Base-by-base conservation (phyloP, 768 basidiomycete species). In the Heimioporus sp. region DNA sequence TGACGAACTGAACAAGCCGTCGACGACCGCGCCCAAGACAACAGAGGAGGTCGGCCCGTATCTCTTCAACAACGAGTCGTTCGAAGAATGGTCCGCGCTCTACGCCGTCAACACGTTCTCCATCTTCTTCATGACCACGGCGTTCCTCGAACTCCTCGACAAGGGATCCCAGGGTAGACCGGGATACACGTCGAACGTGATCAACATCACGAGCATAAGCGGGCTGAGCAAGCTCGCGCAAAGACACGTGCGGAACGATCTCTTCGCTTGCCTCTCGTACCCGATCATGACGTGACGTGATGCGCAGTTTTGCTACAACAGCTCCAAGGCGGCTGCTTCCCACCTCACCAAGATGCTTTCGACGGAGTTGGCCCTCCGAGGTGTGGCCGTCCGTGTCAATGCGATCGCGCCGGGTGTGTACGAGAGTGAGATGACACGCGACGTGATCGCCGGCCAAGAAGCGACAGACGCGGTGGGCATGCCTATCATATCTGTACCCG, bases 141-240 rank as follows among this genome's bases (percentile, higher is more conserved):
- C 87, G 0, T 90, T 91, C 69, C 68, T 90, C 41, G 89, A 85
- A 5, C 72, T 92, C 38, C 79, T 92, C 41, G 83, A 82, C 48
- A 86, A 83, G 58, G 90, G 87, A 30, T 80, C 85, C 20, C 74
- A 79, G 58, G 86, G 87, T 53, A 65, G 66, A 31, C 69, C 74
- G 9, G 77, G 75, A 5, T 85, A 78, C 64, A 81, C 80, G 17
- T 83, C 89, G 19, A 77, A 71, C 43, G 84, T 91, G 28, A 79
- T 92, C 60, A 91, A 90, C 65, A 83, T 84, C 56, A 89, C 89
- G 4, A 87, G 86, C 46, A 82, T 91, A 48, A 89, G 87, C 52
- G 90, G 89, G 2, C 45, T 84, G 46, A 74, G 78, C 51, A 89
- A 87, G 67, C 52, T 89, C 19, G 80, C 86, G 1, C 89, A 91